These are phyloP conservation scores for Lodderomyces metapsilosis DNA, from an alignment of 1,139 yeast species.

Conservation along the genomic window DNA sequence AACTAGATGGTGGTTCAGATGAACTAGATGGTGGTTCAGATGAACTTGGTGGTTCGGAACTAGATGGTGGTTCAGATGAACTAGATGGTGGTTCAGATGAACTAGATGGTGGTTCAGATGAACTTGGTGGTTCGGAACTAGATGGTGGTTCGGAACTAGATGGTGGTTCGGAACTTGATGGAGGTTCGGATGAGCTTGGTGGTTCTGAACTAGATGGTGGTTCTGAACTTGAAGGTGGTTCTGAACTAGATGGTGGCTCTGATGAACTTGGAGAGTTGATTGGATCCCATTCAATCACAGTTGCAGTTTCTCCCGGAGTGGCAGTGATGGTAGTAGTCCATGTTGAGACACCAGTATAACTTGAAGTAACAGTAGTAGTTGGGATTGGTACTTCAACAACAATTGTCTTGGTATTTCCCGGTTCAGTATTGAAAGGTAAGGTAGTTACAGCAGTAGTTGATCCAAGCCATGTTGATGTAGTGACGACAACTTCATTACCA, in stretches of 20 bases:
- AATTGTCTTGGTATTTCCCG: slow-evolving; percentile 17
- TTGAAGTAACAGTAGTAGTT: slow-evolving; percentile 18
- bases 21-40: too few relatives aligned
- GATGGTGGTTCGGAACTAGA: background rate
- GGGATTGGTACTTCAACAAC: slow-evolving; percentile 19
- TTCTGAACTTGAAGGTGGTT: slow-evolving; percentile 2
- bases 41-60: background rate
- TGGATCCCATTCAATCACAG: slow-evolving; percentile 16
- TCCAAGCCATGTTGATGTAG: slow-evolving; percentile 27
- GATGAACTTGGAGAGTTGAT: slow-evolving; percentile 12
- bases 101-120: too few relatives aligned
- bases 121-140: background rate
- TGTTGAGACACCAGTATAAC: slow-evolving; percentile 16
- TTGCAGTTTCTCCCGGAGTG: slow-evolving; percentile 16
- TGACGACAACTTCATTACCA: slow-evolving; percentile 22
- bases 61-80: background rate
- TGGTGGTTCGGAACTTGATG: background rate
- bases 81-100: too few relatives aligned
- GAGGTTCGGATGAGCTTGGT: background rate
- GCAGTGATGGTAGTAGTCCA: slow-evolving; percentile 15
- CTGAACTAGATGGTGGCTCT: background rate
- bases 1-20: background rate
- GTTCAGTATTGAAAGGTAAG: slow-evolving; percentile 14
- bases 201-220: background rate
- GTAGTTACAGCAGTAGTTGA: slow-evolving; percentile 22